These are phyloP conservation scores for Aspergillus persii DNA, from an alignment of 2,329 filamentous ascomycete species.

Conservation along the genomic window DNA sequence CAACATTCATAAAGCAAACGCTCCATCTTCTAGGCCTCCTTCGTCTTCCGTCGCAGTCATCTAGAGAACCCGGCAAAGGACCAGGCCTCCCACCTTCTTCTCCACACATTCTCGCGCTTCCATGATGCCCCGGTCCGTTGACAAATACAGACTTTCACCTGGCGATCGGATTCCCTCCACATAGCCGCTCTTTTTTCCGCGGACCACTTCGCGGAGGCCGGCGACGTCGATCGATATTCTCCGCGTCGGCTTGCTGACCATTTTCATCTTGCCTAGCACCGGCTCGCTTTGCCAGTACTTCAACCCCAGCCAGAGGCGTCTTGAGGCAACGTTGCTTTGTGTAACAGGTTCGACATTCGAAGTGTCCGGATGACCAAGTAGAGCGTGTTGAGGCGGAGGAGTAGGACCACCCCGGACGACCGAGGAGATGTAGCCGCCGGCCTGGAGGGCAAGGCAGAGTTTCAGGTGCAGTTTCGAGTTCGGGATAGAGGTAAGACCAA, in stretches of 20 bases:
- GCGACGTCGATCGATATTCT: slow-evolving; percentile 63
- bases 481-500: slow-evolving; percentile 79
- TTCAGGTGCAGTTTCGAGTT: slow-evolving; percentile 77
- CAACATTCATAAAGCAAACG: slow-evolving; percentile 19
- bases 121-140: slow-evolving; percentile 73
- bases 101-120: slow-evolving; percentile 81
- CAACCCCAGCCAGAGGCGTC: slow-evolving; percentile 81
- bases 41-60: background rate
- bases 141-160: slow-evolving; percentile 79
- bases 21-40: slow-evolving; percentile 8
- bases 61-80: slow-evolving; percentile 65
- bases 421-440: slow-evolving; percentile 75
- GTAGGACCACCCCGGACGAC: slow-evolving; percentile 70
- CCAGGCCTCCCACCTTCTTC: slow-evolving; percentile 74
- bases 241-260: slow-evolving; percentile 73
- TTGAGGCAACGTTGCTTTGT: slow-evolving; percentile 66
- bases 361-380: slow-evolving; percentile 50
- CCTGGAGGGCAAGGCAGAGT: slow-evolving; percentile 74
- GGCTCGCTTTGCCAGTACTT: slow-evolving; percentile 87
- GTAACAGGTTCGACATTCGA: slow-evolving; percentile 56
- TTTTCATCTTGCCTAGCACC: slow-evolving; percentile 65
- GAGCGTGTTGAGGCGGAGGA: slow-evolving; percentile 53
- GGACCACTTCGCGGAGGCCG: slow-evolving; percentile 63
- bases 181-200: slow-evolving; percentile 65
- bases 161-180: slow-evolving; percentile 70